Evolutionary conservation across 257 asterid genomes (phyloP).

Genomic region (Solanum habrochaites): DNA sequence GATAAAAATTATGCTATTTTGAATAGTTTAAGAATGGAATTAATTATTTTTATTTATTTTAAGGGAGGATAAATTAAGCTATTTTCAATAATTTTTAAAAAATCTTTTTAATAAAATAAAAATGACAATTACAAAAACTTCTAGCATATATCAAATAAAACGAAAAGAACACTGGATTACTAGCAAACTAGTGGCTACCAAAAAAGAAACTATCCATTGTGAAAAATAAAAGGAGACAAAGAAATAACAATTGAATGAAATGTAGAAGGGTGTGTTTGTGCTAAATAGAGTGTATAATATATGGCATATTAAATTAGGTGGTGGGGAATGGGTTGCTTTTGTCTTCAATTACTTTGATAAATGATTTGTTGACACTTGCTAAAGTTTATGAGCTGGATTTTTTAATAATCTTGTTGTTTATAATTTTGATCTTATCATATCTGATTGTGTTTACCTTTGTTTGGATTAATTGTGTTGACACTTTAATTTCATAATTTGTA

Average conservation of each 20-base stretch:
- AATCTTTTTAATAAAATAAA: neutral
- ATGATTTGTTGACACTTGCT: conserved; percentile 14
- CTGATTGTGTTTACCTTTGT: no score
- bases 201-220: neutral
- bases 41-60: neutral
- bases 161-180: neutral
- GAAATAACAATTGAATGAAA: neutral
- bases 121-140: neutral
- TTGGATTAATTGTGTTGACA: rapidly evolving
- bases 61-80: neutral
- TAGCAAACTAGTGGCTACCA: neutral
- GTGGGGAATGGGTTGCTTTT: neutral
- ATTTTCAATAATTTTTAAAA: neutral
- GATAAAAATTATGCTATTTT: neutral
- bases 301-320: neutral
- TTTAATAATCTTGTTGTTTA: conserved; percentile 3
- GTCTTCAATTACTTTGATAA: neutral
- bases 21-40: neutral
- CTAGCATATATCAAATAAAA: neutral
- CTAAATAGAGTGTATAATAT: neutral
- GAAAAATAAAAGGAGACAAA: neutral
- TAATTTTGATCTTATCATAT: neutral
- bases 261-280: neutral
- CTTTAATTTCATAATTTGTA: no score
- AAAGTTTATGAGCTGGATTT: conserved; percentile 4